phyloP scores from a whole-genome alignment of 768 basidiomycete genomes.

The Trametes elegans region DNA sequence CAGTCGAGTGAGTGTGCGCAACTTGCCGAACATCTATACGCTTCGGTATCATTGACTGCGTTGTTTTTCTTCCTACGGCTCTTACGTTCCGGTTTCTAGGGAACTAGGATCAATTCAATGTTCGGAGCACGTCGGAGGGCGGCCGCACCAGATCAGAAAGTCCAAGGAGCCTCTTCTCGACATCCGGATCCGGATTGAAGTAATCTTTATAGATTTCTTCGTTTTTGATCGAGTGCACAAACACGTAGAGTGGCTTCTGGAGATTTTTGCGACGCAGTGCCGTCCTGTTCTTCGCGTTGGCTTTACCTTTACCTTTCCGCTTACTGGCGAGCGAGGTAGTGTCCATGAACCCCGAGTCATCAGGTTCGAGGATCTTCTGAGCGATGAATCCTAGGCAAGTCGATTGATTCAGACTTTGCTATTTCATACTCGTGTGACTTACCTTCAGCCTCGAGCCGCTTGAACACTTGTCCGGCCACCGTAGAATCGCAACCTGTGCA shows the following conservation, averaged over 20 bases:
- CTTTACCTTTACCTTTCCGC: constrained; percentile 30
- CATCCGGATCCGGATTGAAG: constrained; percentile 58
- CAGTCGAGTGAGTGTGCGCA: constrained; percentile 3
- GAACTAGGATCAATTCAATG: neutral
- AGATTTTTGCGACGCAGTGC: constrained; percentile 46
- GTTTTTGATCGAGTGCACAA: constrained; percentile 47
- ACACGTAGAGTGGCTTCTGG: constrained; percentile 57
- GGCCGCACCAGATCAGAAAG: constrained; percentile 52
- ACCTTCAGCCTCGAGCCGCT: constrained; percentile 73
- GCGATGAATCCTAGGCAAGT: constrained; percentile 54
- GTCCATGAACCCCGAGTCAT: constrained; percentile 49
- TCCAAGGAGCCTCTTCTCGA: constrained; percentile 62
- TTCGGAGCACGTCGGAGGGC: neutral
- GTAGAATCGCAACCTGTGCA: constrained; percentile 48
- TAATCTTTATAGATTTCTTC: constrained; percentile 59
- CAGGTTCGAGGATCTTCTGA: constrained; percentile 45
- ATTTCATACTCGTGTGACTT: neutral
- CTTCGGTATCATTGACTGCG: constrained; percentile 4
- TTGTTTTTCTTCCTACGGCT: constrained; percentile 16
- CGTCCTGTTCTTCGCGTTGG: constrained; percentile 42
- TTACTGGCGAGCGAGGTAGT: constrained; percentile 39
- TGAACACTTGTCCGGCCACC: constrained; percentile 61
- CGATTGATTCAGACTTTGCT: neutral
- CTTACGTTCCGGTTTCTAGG: constrained; percentile 21
- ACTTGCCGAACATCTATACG: constrained; percentile 1